Evolutionary conservation across 1,284 basidiomycete genomes (phyloP), one percentile per base, ranked within the genome.

Genomic region (Moesziomyces globuligerus): DNA sequence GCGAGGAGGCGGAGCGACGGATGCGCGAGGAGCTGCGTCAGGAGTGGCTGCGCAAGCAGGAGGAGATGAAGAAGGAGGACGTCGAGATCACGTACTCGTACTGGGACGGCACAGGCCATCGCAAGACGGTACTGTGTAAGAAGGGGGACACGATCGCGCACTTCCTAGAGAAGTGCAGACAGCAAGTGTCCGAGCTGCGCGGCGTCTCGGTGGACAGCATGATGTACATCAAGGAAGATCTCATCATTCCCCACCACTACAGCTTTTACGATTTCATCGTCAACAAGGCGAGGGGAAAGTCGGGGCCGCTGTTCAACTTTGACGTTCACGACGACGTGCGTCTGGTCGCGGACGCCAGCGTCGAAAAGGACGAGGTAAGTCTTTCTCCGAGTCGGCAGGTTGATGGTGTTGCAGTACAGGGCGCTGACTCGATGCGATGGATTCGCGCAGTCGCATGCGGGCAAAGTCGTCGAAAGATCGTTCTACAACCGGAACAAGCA

Each of bases 311-410:
- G 50, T 99, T 99, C 86, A 96, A 93, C 83, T 99, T 99, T 83
- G 96, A 99, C 83, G 96, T 98, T 7, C 95, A 98, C 83, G 95
- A 98, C 80, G 95, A 99, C 81, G 91, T 98, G 10, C 91, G 96
- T 5, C 83, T 99, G 67, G 86, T 98, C n/a, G 89, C 92, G 17
- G 96, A 98, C 80, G 95, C 95, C 1, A 92, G 93, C 0, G 89
- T 91, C 62, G 95, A 98, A 83, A 98, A 98, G 84, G 94, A 99
- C 80, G 96, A 98, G 48, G 64, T 67, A 43, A 51, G 64, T 58
- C 32, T 17, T 13, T 17, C 15, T n/a, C n/a, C n/a, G n/a, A n/a
- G n/a, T n/a, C 32, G 6, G 32, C 32, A 2, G 15, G 17, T 34
- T 17, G 15, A 34, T 13, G 15, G 0, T 32, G 10, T 15, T n/a